Conservation (phyloP, 139 green algal species). For the Penium margaritaceum region DNA sequence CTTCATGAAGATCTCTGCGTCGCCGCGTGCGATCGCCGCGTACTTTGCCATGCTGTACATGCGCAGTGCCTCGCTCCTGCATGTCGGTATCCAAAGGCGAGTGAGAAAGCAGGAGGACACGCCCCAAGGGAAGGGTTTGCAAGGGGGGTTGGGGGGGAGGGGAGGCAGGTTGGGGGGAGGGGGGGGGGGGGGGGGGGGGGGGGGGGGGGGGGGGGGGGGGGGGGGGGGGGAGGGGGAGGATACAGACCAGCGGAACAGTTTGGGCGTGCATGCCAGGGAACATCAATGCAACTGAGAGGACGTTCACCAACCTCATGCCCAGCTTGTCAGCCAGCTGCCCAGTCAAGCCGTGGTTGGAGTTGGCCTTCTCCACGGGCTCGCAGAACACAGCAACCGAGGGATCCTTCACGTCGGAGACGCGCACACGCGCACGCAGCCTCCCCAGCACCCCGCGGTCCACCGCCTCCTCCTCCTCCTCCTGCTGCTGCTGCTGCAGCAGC, state of each 20-base stretch:
- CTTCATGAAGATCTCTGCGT: slow-evolving; percentile 56
- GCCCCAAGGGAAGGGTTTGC: neutral
- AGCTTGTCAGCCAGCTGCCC: slow-evolving; percentile 39
- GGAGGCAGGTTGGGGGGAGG: neutral
- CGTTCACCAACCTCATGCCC: slow-evolving; percentile 37
- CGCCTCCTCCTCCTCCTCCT: neutral
- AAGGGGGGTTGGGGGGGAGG: neutral
- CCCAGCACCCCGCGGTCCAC: too few species aligned
- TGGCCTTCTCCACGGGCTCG: slow-evolving; percentile 49
- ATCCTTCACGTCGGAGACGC: slow-evolving; percentile 23
- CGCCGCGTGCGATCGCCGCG: slow-evolving; percentile 43
- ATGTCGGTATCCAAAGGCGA: too few species aligned
- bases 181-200: neutral
- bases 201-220: neutral
- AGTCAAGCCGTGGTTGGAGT: slow-evolving; percentile 40
- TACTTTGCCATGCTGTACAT: slow-evolving; percentile 56
- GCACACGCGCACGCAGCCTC: too few species aligned
- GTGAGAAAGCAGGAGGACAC: neutral
- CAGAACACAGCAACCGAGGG: slow-evolving; percentile 41
- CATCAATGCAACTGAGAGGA: too few species aligned
- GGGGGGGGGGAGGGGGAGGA: neutral
- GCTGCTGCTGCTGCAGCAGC: too few species aligned
- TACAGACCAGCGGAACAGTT: neutral
- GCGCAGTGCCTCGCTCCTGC: slow-evolving; percentile 28
- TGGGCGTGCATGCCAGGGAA: too few species aligned